phyloP scores from a whole-genome alignment of 352 stramenopile species.

The Plasmopara halstedii region DNA sequence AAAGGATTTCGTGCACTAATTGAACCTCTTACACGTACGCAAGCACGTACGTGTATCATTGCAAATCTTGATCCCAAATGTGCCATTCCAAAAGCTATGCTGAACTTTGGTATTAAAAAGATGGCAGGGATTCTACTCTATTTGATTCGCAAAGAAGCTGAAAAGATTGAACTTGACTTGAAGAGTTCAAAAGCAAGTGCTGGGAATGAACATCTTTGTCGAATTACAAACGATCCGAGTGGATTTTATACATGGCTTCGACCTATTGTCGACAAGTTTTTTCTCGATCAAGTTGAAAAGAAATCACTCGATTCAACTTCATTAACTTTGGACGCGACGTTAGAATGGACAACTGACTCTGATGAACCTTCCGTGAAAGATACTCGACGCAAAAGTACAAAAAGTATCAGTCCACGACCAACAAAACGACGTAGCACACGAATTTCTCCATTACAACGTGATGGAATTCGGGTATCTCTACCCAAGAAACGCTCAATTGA shows the following conservation, averaged over 20 bases:
- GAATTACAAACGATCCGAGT: constrained; percentile 60
- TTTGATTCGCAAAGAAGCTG: constrained; percentile 64
- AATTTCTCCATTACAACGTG: constrained; percentile 28
- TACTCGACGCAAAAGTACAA: constrained; percentile 7
- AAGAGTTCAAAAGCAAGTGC: constrained; percentile 19
- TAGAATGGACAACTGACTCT: constrained; percentile 6
- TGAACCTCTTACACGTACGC: constrained; percentile 60
- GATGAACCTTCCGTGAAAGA: constrained; percentile 2
- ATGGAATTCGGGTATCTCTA: neutral
- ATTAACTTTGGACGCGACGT: constrained; percentile 3
- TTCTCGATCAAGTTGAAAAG: constrained; percentile 35
- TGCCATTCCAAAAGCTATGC: constrained; percentile 49
- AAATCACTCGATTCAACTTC: constrained; percentile 26
- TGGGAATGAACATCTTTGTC: constrained; percentile 45
- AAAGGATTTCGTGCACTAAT: constrained; percentile 68
- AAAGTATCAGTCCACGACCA: constrained; percentile 16
- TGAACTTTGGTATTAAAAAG: constrained; percentile 84
- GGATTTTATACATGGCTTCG: constrained; percentile 70
- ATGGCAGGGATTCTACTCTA: constrained; percentile 69
- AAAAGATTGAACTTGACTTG: constrained; percentile 65
- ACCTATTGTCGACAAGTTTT: constrained; percentile 60
- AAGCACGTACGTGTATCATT: constrained; percentile 64
- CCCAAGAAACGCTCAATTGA: neutral
- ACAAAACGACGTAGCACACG: constrained; percentile 18
- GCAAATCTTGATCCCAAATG: constrained; percentile 76